These are phyloP conservation scores for Diaporthe sp. DNA, from an alignment of 2,329 filamentous ascomycete genomes.

Conservation along the genomic window DNA sequence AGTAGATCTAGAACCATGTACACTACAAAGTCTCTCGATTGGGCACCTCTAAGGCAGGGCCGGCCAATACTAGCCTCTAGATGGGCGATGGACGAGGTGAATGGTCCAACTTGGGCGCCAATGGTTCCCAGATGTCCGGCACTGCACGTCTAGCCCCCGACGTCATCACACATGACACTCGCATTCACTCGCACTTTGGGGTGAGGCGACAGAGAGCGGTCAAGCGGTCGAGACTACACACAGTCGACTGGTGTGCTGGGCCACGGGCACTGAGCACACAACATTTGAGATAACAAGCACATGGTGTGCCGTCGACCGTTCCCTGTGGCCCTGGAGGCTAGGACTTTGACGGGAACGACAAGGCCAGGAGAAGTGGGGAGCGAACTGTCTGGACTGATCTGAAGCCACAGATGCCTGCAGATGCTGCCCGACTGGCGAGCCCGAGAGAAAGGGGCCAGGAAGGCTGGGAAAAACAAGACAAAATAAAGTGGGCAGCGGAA, in stretches of 20 bases:
- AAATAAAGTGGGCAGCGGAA: neutral
- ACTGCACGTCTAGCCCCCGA: constrained; percentile 20
- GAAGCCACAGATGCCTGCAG: neutral
- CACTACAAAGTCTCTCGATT: neutral
- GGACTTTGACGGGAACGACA: neutral
- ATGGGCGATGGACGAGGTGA: neutral
- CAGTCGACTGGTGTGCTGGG: neutral
- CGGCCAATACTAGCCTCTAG: neutral
- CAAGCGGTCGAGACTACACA: neutral
- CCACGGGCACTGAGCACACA: neutral
- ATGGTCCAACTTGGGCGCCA: constrained; percentile 16
- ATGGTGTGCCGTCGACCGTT: neutral
- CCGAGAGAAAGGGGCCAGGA: constrained; percentile 3
- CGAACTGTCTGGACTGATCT: neutral
- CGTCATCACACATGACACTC: constrained; percentile 33
- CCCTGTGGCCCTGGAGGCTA: neutral
- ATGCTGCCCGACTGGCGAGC: constrained; percentile 29
- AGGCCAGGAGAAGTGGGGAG: neutral
- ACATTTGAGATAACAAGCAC: neutral
- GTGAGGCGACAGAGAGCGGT: constrained; percentile 10
- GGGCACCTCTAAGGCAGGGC: constrained; percentile 12
- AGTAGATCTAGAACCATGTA: constrained; percentile 10
- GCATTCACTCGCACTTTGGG: neutral
- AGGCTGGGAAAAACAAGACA: neutral
- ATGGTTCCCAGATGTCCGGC: constrained; percentile 1